These are phyloP conservation scores for Neospora caninum DNA, from an alignment of 169 alveolate genomes.

Conservation along the genomic window DNA sequence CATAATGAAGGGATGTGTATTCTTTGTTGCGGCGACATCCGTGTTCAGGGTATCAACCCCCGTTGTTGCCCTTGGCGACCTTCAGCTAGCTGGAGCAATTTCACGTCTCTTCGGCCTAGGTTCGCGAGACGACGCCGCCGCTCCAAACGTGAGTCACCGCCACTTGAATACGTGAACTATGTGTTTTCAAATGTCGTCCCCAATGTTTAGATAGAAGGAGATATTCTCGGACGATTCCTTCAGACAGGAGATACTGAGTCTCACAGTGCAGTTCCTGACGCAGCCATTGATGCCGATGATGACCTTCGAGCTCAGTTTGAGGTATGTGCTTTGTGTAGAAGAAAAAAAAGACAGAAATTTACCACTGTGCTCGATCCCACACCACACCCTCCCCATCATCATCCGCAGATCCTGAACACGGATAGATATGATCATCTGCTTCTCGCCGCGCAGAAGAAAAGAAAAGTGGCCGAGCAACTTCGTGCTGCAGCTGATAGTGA, in stretches of 20 bases:
- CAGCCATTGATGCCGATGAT: slow-evolving; percentile 9
- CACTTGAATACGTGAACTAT: background rate
- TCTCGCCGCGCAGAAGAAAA: slow-evolving; percentile 35
- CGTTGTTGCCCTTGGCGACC: background rate
- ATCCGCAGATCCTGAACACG: slow-evolving; percentile 57
- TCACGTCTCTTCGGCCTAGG: background rate
- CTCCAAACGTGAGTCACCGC: background rate
- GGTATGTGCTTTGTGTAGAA: background rate
- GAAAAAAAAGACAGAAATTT: background rate
- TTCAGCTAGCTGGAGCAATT: background rate
- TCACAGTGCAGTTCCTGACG: background rate
- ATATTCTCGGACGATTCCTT: background rate
- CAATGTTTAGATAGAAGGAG: background rate
- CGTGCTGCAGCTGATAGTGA: slow-evolving; percentile 65
- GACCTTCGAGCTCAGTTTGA: slow-evolving; percentile 38
- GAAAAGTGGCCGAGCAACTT: slow-evolving; percentile 50
- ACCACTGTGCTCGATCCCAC: background rate
- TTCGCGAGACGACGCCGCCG: background rate
- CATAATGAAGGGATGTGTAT: background rate
- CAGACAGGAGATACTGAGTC: background rate
- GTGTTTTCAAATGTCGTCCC: background rate
- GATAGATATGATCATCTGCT: slow-evolving; percentile 66
- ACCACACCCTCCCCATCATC: background rate
- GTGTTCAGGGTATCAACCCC: background rate
- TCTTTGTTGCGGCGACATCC: background rate